These are phyloP conservation scores for Scortechinia acanthostroma DNA, from an alignment of 2,329 filamentous ascomycete species.

Conservation along the genomic window DNA sequence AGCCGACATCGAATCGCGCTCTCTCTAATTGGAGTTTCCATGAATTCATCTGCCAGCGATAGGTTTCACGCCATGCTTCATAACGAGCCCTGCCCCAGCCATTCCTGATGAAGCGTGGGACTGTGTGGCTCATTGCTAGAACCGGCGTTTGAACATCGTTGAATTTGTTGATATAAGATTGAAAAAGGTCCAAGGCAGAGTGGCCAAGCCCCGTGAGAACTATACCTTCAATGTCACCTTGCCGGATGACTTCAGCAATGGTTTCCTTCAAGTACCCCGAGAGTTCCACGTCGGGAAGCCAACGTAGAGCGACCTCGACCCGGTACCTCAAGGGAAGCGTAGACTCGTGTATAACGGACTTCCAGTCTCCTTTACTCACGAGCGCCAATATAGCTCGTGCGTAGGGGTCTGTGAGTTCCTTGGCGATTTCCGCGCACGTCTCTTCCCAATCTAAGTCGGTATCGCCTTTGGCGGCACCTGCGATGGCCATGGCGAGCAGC, in stretches of 20 bases:
- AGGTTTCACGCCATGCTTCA: slow-evolving; percentile 52
- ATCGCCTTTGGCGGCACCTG: slow-evolving; percentile 29
- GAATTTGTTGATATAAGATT: slow-evolving; percentile 49
- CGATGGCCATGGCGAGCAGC: slow-evolving; percentile 42
- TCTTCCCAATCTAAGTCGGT: slow-evolving; percentile 51
- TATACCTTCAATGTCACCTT: slow-evolving; percentile 53
- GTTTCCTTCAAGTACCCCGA: slow-evolving; percentile 43
- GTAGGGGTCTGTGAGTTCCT: slow-evolving; percentile 53
- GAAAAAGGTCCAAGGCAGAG: slow-evolving; percentile 48
- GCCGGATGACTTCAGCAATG: slow-evolving; percentile 36
- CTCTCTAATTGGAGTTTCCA: slow-evolving; percentile 54
- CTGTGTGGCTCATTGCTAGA: slow-evolving; percentile 47
- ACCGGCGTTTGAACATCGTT: slow-evolving; percentile 57
- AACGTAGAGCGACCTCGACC: slow-evolving; percentile 50
- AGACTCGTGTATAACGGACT: slow-evolving; percentile 43
- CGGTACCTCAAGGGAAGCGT: slow-evolving; percentile 52
- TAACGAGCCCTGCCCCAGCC: slow-evolving; percentile 39
- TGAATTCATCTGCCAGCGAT: slow-evolving; percentile 49
- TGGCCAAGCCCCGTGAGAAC: slow-evolving; percentile 53
- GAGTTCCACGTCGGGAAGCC: slow-evolving; percentile 32
- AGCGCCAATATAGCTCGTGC: slow-evolving; percentile 52
- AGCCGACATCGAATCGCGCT: slow-evolving; percentile 49
- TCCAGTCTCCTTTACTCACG: slow-evolving; percentile 52
- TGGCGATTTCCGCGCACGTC: slow-evolving; percentile 52
- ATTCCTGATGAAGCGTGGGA: slow-evolving; percentile 49